A percentile compares a stretch with the other conserved stretches of the same genome.
phyloP scores from a whole-genome alignment of 2,329 filamentous ascomycete genomes.

The Acephala macrosclerotiorum region DNA sequence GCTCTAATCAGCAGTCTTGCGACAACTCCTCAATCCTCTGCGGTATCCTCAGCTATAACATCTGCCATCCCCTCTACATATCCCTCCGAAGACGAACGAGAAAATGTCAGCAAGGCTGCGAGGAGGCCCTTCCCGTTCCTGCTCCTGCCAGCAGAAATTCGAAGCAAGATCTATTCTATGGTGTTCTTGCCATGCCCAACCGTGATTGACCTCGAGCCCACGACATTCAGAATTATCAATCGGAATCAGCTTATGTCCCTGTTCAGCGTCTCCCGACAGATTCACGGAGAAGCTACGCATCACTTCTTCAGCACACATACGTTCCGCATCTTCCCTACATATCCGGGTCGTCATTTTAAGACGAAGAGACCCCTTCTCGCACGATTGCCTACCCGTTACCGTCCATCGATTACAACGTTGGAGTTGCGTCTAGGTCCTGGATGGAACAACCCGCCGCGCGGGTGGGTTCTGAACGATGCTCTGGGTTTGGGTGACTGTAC shows the following conservation, averaged over 20 bases:
- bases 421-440: constrained; percentile 77
- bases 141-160: constrained; percentile 72
- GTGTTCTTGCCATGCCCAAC: constrained; percentile 61
- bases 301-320: constrained; percentile 70
- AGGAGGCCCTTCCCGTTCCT: constrained; percentile 67
- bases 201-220: constrained; percentile 71
- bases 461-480: constrained; percentile 72
- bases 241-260: constrained; percentile 61
- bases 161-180: constrained; percentile 71
- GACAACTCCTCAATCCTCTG: constrained; percentile 22
- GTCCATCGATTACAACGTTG: constrained; percentile 65
- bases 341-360: constrained; percentile 72
- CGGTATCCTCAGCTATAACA: constrained; percentile 22
- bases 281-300: constrained; percentile 70
- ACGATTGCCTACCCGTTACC: constrained; percentile 67
- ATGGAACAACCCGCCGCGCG: constrained; percentile 72
- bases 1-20: constrained; percentile 7
- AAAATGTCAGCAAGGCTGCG: constrained; percentile 20
- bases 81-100: constrained; percentile 38
- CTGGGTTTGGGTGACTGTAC: constrained; percentile 70
- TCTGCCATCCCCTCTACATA: constrained; percentile 36
- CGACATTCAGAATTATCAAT: constrained; percentile 68
- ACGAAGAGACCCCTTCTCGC: constrained; percentile 75
- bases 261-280: constrained; percentile 64
- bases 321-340: constrained; percentile 72